A percentile compares a stretch with the other conserved stretches of the same genome.
phyloP scores from a whole-genome alignment of 2,329 filamentous ascomycete species.

The Penicillium sp. region DNA sequence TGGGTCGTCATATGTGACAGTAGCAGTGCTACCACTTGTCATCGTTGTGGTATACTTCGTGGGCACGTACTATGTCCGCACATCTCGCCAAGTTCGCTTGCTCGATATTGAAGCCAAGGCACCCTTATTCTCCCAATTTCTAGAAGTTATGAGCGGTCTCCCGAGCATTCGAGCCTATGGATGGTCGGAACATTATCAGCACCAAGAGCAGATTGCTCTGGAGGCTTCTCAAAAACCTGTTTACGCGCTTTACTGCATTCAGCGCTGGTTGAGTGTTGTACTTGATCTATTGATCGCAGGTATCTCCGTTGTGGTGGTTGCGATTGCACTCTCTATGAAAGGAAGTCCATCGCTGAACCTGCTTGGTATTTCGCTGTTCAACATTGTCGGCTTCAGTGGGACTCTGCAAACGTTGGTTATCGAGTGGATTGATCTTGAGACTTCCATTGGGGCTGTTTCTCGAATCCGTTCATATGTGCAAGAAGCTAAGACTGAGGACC shows the following conservation, averaged over 20 bases:
- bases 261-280: slow-evolving; percentile 44
- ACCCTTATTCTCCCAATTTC: slow-evolving; percentile 57
- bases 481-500: slow-evolving; percentile 46
- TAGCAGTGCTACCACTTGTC: slow-evolving; percentile 45
- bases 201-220: slow-evolving; percentile 44
- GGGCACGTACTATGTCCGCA: slow-evolving; percentile 54
- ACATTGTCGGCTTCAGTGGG: slow-evolving; percentile 29
- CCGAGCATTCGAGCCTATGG: slow-evolving; percentile 57
- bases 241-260: slow-evolving; percentile 51
- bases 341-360: slow-evolving; percentile 18
- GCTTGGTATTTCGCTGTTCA: slow-evolving; percentile 28
- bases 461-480: slow-evolving; percentile 53
- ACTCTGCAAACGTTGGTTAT: slow-evolving; percentile 24
- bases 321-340: slow-evolving; percentile 24
- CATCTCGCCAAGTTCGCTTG: slow-evolving; percentile 54
- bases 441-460: slow-evolving; percentile 28
- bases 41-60: slow-evolving; percentile 46
- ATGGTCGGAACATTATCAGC: slow-evolving; percentile 48
- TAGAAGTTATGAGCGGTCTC: slow-evolving; percentile 55
- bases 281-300: slow-evolving; percentile 31
- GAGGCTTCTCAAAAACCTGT: slow-evolving; percentile 49
- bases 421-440: slow-evolving; percentile 27
- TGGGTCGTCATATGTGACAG: slow-evolving; percentile 43
- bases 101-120: slow-evolving; percentile 36
- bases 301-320: slow-evolving; percentile 29